Evolutionary conservation across 805 yeast genomes (phyloP).

Genomic region (Barnettozyma wickerhamii): DNA sequence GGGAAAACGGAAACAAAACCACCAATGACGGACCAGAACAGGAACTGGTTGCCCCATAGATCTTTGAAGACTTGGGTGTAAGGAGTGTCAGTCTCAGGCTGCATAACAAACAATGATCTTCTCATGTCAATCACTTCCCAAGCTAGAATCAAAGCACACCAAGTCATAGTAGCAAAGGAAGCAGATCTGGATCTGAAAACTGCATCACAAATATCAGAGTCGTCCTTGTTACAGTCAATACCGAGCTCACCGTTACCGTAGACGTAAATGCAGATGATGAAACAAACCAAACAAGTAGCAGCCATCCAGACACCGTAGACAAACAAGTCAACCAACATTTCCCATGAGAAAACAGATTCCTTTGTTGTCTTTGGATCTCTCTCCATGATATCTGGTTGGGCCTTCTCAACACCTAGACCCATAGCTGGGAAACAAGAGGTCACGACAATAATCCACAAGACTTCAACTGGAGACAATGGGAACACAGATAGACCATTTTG

Average conservation of each 20-base stretch:
- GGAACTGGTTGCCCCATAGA: conserved; percentile 68
- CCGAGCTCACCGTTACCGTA: conserved; percentile 66
- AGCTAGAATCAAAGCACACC: conserved; percentile 78
- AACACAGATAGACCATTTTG: conserved; percentile 64
- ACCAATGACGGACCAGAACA: conserved; percentile 74
- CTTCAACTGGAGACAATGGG: conserved; percentile 78
- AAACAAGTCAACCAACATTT: conserved; percentile 63
- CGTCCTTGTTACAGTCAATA: conserved; percentile 50
- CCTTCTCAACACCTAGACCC: conserved; percentile 72
- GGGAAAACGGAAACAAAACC: conserved; percentile 77
- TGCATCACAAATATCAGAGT: conserved; percentile 43
- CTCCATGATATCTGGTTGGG: conserved; percentile 58
- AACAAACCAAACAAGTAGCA: conserved; percentile 59
- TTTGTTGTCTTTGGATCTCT: conserved; percentile 57
- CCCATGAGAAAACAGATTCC: conserved; percentile 58
- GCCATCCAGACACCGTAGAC: conserved; percentile 77
- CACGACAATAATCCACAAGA: conserved; percentile 72
- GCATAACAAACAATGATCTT: conserved; percentile 66
- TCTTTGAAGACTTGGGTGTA: conserved; percentile 57
- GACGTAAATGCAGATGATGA: conserved; percentile 64
- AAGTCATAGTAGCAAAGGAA: conserved; percentile 70
- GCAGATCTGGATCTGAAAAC: conserved; percentile 77
- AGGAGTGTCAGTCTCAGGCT: conserved; percentile 59
- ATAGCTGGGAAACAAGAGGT: conserved; percentile 82
- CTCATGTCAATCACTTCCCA: conserved; percentile 79